phyloP scores from a whole-genome alignment of 768 basidiomycete species.

The Lepiota brunneoincarnata region DNA sequence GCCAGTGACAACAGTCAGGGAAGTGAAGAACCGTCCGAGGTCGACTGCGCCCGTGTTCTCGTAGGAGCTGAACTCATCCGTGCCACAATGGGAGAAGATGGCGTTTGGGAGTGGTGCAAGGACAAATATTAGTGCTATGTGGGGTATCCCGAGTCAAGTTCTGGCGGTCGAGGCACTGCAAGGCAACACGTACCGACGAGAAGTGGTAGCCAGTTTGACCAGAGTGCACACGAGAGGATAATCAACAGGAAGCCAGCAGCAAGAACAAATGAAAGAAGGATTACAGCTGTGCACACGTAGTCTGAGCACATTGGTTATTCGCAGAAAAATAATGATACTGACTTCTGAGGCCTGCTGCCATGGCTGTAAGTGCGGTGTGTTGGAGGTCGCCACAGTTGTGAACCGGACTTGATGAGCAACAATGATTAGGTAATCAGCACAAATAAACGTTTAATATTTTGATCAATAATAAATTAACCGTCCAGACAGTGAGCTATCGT shows the following conservation, averaged over 20 bases:
- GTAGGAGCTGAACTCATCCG: conserved; percentile 84
- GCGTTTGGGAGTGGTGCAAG: conserved; percentile 96
- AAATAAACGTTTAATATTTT: no score
- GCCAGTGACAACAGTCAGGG: conserved; percentile 87
- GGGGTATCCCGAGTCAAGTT: neutral
- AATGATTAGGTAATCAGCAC: no score
- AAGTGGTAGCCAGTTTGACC: conserved; percentile 95
- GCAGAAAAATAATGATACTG: conserved; percentile 21
- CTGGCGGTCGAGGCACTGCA: neutral
- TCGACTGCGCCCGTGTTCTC: conserved; percentile 71
- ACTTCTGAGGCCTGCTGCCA: conserved; percentile 76
- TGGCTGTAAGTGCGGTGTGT: conserved; percentile 20
- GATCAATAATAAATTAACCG: neutral
- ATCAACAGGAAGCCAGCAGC: conserved; percentile 97
- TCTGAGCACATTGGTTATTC: neutral
- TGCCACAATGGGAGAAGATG: conserved; percentile 88
- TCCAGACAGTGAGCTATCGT: neutral
- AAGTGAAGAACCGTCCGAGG: conserved; percentile 92
- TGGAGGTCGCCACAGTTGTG: conserved; percentile 6
- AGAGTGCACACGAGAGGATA: conserved; percentile 95
- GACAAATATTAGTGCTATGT: conserved; percentile 86
- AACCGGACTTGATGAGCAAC: neutral
- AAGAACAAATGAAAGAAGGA: conserved; percentile 94
- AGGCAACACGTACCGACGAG: conserved; percentile 76
- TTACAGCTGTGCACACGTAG: conserved; percentile 68